Percentiles rank a stretch among this genome's conserved stretches.
Evolutionary conservation across 257 asterid species (phyloP).

Genomic region (Perilla frutescens): DNA sequence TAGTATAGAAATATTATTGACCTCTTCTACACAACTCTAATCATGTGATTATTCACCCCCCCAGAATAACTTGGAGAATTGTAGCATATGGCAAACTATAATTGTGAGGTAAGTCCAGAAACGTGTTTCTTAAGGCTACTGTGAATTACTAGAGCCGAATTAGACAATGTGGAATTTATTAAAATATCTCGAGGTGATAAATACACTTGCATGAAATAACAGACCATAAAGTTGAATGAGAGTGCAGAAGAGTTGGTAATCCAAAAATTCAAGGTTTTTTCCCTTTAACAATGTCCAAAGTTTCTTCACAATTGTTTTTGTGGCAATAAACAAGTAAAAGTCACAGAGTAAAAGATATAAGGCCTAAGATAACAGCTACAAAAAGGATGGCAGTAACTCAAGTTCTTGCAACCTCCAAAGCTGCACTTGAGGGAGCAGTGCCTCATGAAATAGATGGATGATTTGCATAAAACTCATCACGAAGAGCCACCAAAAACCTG

Average conservation of each 20-base stretch:
- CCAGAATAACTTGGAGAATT: too few relatives aligned
- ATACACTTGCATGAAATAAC: too few relatives aligned
- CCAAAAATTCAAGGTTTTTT: neutral
- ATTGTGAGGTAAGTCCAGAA: too few relatives aligned
- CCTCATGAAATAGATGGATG: neutral
- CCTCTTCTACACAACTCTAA: too few relatives aligned
- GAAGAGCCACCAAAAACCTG: conserved; percentile 71
- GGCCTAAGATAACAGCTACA: neutral
- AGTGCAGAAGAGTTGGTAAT: neutral
- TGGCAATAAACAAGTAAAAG: neutral
- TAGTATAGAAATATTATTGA: too few relatives aligned
- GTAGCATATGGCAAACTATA: too few relatives aligned
- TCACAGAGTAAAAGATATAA: conserved; percentile 10
- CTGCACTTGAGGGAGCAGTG: neutral
- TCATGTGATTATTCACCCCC: too few relatives aligned
- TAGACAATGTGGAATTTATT: too few relatives aligned
- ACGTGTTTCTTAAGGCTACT: too few relatives aligned
- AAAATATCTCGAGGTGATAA: too few relatives aligned
- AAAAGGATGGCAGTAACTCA: neutral
- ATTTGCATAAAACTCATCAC: conserved; percentile 4
- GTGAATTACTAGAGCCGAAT: too few relatives aligned
- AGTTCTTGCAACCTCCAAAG: conserved; percentile 21
- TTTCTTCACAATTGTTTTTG: too few relatives aligned
- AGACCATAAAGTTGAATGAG: neutral
- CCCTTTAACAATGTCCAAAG: neutral